Percentiles rank a stretch among this genome's conserved stretches.
Conservation (phyloP, 2,329 filamentous ascomycete species). For the Fusarium buxicola region DNA sequence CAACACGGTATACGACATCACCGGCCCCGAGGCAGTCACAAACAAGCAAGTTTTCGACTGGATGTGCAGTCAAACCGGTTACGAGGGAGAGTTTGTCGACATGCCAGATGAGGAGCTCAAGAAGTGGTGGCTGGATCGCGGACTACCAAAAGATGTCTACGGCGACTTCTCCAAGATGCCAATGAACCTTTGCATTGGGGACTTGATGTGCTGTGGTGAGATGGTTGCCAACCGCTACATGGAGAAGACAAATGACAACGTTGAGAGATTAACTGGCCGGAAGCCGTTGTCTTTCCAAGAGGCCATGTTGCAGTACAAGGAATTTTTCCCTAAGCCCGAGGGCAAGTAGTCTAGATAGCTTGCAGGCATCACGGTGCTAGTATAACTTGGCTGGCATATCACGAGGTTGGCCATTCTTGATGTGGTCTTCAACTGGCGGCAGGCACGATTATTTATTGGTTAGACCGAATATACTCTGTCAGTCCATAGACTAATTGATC, state of each 20-base stretch:
- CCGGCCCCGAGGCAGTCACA: constrained; percentile 35
- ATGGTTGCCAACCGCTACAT: constrained; percentile 39
- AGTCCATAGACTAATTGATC: too few species aligned
- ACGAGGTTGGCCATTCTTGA: too few species aligned
- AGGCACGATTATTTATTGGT: too few species aligned
- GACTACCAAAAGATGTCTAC: constrained; percentile 36
- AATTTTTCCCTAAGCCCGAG: constrained; percentile 31
- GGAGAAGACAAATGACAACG: constrained; percentile 35
- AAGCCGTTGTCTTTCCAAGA: constrained; percentile 37
- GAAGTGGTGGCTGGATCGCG: constrained; percentile 39
- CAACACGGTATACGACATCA: constrained; percentile 41
- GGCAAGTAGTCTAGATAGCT: not conserved
- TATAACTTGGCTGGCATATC: too few species aligned
- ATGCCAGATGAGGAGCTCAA: constrained; percentile 41
- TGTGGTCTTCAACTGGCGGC: too few species aligned
- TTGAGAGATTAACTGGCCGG: constrained; percentile 40
- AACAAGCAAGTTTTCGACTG: constrained; percentile 40
- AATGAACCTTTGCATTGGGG: constrained; percentile 43
- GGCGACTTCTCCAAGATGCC: constrained; percentile 42
- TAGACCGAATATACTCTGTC: too few species aligned
- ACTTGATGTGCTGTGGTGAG: constrained; percentile 42
- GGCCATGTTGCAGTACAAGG: constrained; percentile 38
- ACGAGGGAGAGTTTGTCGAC: constrained; percentile 36
- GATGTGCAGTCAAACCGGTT: constrained; percentile 38
- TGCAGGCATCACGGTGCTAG: too few species aligned